A percentile compares a stretch with the other conserved stretches of the same genome.
Evolutionary conservation across 169 alveolate species (phyloP).

Genomic region (Plasmodium sp.): DNA sequence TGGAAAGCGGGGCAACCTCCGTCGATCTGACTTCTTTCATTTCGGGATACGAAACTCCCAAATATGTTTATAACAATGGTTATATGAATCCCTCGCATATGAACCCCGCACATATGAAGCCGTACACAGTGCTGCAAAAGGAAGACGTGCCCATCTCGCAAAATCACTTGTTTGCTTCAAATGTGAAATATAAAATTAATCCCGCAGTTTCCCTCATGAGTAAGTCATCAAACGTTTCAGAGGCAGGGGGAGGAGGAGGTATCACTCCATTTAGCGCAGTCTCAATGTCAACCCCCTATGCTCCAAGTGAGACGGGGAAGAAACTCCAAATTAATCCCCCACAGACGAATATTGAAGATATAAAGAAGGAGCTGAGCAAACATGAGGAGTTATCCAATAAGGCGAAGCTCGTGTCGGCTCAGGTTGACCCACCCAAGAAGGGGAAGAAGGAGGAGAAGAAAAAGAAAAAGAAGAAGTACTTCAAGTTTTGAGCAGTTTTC

Average conservation of each 20-base stretch:
- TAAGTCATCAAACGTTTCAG: constrained; percentile 18
- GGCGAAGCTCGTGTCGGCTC: constrained; percentile 83
- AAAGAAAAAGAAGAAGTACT: constrained; percentile 81
- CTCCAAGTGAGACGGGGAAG: constrained; percentile 15
- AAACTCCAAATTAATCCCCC: not conserved
- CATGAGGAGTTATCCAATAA: constrained; percentile 81
- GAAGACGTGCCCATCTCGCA: constrained; percentile 54
- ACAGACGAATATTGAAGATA: constrained; percentile 27
- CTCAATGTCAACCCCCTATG: constrained; percentile 33
- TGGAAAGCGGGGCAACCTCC: constrained; percentile 58
- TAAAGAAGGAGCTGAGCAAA: constrained; percentile 57
- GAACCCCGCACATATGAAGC: constrained; percentile 9
- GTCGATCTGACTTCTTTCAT: constrained; percentile 68
- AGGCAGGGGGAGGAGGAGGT: not conserved
- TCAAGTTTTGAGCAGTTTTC: constrained; percentile 77
- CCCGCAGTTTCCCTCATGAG: constrained; percentile 2
- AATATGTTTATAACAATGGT: constrained; percentile 29
- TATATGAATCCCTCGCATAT: not conserved
- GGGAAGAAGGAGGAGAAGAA: constrained; percentile 73
- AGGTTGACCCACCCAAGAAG: constrained; percentile 72
- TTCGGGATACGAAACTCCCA: constrained; percentile 71
- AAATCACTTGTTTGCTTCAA: constrained; percentile 39
- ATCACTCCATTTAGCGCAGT: constrained; percentile 32
- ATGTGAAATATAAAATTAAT: constrained; percentile 51
- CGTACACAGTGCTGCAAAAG: constrained; percentile 60